phyloP scores from a whole-genome alignment of 371 early-diverging fungal genomes.

The Blastocladiella emersonii region DNA sequence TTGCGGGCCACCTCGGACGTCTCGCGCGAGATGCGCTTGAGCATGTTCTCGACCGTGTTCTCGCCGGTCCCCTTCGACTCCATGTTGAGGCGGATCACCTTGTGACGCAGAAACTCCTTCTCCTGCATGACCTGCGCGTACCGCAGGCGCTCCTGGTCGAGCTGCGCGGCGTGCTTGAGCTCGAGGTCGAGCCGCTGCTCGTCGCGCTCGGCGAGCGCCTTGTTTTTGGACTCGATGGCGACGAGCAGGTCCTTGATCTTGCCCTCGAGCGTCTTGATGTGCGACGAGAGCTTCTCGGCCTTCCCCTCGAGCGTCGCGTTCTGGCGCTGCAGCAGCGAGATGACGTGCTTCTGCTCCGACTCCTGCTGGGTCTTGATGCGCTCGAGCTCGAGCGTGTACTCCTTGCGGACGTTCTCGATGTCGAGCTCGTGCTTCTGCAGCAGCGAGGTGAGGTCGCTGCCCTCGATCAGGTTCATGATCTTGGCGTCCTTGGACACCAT shows the following conservation, averaged over 20 bases:
- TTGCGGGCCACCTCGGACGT: constrained; percentile 3
- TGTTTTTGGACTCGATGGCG: constrained; percentile 31
- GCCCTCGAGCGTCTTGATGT: constrained; percentile 31
- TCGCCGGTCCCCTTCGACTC: constrained; percentile 39
- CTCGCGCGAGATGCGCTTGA: constrained; percentile 29
- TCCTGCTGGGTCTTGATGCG: constrained; percentile 38
- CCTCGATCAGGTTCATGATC: constrained; percentile 41
- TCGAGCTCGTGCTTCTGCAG: constrained; percentile 45
- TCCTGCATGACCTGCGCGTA: constrained; percentile 13
- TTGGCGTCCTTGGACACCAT: constrained; percentile 46
- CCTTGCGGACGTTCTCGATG: constrained; percentile 34
- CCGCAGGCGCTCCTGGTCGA: constrained; percentile 13
- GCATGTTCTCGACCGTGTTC: constrained; percentile 37
- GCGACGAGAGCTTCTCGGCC: constrained; percentile 34
- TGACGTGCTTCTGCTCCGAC: constrained; percentile 32
- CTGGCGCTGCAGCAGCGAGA: constrained; percentile 32
- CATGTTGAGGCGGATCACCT: constrained; percentile 35
- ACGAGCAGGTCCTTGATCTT: constrained; percentile 27
- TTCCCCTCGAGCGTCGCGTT: constrained; percentile 33
- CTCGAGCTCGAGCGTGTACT: constrained; percentile 35
- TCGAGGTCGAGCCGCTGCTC: constrained; percentile 10
- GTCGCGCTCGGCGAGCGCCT: constrained; percentile 26
- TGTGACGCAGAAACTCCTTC: constrained; percentile 37
- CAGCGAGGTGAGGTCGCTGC: constrained; percentile 31
- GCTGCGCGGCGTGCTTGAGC: not conserved